A percentile compares a stretch with the other conserved stretches of the same genome.
Conservation (phyloP, 352 stramenopile species). For the Phytophthora pseudosyringae region DNA sequence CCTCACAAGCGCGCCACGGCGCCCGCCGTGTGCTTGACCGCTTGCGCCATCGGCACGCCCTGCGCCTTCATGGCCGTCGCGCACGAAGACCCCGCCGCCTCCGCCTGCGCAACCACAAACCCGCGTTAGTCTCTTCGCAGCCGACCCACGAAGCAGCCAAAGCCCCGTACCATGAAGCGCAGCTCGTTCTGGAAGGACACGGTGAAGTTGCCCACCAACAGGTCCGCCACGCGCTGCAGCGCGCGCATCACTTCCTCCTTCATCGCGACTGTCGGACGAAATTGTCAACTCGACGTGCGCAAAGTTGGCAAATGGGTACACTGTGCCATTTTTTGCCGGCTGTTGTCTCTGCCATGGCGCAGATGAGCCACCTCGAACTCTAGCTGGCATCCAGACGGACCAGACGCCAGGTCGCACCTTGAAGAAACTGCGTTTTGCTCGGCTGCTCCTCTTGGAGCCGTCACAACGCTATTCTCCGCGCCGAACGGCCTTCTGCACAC, state of each 20-base stretch:
- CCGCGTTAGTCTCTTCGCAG: constrained; percentile 1
- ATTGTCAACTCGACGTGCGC: neutral
- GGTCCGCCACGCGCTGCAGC: constrained; percentile 69
- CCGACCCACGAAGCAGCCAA: neutral
- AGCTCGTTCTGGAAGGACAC: constrained; percentile 88
- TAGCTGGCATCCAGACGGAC: constrained; percentile 19
- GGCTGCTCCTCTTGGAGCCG: constrained; percentile 6
- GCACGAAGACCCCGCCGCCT: constrained; percentile 67
- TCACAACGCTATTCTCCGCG: constrained; percentile 4
- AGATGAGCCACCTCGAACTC: neutral
- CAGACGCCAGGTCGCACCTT: constrained; percentile 25
- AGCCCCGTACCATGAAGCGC: constrained; percentile 75
- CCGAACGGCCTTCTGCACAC: neutral
- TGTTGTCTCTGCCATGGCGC: constrained; percentile 11
- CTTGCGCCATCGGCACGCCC: constrained; percentile 77
- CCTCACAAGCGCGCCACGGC: constrained; percentile 63
- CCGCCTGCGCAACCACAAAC: constrained; percentile 48
- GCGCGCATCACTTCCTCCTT: constrained; percentile 67
- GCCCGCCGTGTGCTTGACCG: constrained; percentile 72
- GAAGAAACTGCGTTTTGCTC: constrained; percentile 24
- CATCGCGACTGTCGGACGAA: constrained; percentile 37
- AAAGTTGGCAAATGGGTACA: constrained; percentile 2
- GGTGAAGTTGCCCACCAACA: constrained; percentile 84
- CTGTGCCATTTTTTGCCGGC: neutral
- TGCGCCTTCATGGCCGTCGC: constrained; percentile 69